phyloP scores from a whole-genome alignment of 495 filamentous ascomycete genomes.

The Penicillium maclennaniae region DNA sequence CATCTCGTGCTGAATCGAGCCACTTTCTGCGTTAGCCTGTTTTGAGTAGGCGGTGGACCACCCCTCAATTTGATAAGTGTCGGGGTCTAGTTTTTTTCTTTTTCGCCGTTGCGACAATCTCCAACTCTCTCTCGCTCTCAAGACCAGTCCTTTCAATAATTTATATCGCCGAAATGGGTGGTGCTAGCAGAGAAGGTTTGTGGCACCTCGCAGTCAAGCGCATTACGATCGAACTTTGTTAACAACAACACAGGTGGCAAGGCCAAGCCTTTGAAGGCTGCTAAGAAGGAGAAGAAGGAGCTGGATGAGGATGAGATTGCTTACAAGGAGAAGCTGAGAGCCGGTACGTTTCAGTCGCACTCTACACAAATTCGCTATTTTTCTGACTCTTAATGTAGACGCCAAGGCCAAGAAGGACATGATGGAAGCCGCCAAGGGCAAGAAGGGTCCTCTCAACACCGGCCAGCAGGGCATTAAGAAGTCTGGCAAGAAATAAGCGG shows the following conservation, averaged over 20 bases:
- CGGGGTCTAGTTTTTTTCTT: conserved; percentile 18
- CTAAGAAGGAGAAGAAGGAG: conserved; percentile 74
- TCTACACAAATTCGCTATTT: neutral
- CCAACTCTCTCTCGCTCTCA: conserved; percentile 1
- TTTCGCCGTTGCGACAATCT: conserved; percentile 7
- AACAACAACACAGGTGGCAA: conserved; percentile 61
- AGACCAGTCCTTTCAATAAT: neutral
- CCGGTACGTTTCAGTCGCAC: conserved; percentile 47
- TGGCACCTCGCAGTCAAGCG: neutral
- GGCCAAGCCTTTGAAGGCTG: conserved; percentile 75
- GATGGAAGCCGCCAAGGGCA: conserved; percentile 58
- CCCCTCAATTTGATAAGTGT: conserved; percentile 8
- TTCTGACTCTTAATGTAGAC: conserved; percentile 41
- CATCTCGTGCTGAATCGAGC: neutral
- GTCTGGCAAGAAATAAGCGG: conserved; percentile 75
- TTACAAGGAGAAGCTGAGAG: conserved; percentile 68
- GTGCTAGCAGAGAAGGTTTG: conserved; percentile 63
- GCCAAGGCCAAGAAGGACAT: conserved; percentile 75
- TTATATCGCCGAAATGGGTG: conserved; percentile 52
- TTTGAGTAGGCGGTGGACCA: conserved; percentile 9
- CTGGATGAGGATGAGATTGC: conserved; percentile 74
- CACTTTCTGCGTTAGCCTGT: neutral
- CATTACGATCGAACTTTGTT: neutral
- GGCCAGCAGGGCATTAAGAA: conserved; percentile 86
- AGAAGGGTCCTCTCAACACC: conserved; percentile 63